These are phyloP conservation scores for Hebeloma cylindrosporum DNA, from an alignment of 768 basidiomycete species.

Conservation along the genomic window DNA sequence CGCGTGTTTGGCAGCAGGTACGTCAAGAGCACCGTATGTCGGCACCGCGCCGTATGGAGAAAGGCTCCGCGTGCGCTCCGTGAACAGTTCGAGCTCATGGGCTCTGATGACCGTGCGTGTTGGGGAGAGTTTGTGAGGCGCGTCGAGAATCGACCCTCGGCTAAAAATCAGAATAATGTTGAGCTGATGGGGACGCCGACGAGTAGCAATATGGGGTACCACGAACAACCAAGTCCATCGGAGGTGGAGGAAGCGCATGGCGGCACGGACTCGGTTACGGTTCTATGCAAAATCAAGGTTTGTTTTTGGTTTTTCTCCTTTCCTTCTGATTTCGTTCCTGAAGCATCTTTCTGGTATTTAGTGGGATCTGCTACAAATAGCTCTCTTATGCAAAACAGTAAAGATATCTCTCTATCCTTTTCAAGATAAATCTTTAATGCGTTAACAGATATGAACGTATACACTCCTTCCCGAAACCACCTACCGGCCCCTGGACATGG, in stretches of 20 bases:
- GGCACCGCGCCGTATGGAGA: slow-evolving; percentile 68
- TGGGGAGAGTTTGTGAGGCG: slow-evolving; percentile 71
- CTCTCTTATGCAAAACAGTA: slow-evolving; percentile 20
- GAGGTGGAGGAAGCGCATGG: slow-evolving; percentile 22
- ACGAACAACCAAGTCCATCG: slow-evolving; percentile 17
- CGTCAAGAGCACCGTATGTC: slow-evolving; percentile 72
- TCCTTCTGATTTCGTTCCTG: background rate
- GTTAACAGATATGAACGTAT: slow-evolving; percentile 17
- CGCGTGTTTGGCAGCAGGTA: slow-evolving; percentile 70
- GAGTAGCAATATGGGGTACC: slow-evolving; percentile 14
- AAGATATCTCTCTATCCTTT: background rate
- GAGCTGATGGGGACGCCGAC: slow-evolving; percentile 20
- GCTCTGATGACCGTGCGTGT: slow-evolving; percentile 52
- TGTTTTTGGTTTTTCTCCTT: background rate
- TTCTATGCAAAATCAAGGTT: slow-evolving; percentile 30
- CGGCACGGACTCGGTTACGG: slow-evolving; percentile 25
- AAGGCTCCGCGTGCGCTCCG: slow-evolving; percentile 50
- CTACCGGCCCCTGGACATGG: slow-evolving; percentile 4
- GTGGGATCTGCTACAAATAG: slow-evolving; percentile 14
- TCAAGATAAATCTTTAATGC: background rate
- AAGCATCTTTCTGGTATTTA: slow-evolving; percentile 1
- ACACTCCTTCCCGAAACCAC: slow-evolving; percentile 19
- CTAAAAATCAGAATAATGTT: slow-evolving; percentile 21
- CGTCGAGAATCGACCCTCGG: slow-evolving; percentile 50
- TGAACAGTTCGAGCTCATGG: slow-evolving; percentile 56